These are phyloP conservation scores for Groenewaldozyma tartarivorans DNA, from an alignment of 805 yeast species.

Conservation along the genomic window DNA sequence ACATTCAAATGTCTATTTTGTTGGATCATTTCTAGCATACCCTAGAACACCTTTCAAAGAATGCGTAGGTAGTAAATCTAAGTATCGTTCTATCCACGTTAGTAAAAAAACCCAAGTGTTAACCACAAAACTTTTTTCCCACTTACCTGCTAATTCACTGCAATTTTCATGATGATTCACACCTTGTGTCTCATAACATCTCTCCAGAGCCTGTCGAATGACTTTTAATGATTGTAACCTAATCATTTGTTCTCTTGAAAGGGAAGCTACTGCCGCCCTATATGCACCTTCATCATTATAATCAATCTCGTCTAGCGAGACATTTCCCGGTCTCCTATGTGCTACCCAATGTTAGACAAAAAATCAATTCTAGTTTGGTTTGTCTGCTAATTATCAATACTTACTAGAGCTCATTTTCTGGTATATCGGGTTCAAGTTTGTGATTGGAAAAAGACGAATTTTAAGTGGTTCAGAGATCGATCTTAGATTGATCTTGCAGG, in stretches of 20 bases:
- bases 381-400: too few relatives aligned
- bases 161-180: conserved; percentile 72
- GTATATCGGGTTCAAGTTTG: not conserved
- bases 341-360: too few relatives aligned
- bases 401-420: not conserved
- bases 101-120: not conserved
- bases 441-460: not conserved
- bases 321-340: conserved; percentile 50
- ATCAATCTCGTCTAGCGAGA: conserved; percentile 76
- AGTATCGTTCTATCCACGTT: conserved; percentile 34
- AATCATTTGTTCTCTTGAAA: conserved; percentile 74
- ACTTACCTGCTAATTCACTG: conserved; percentile 61
- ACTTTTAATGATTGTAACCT: conserved; percentile 57
- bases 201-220: conserved; percentile 64
- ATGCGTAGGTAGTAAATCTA: conserved; percentile 65
- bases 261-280: conserved; percentile 63
- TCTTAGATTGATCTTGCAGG: too few relatives aligned
- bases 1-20: conserved; percentile 41
- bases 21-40: conserved; percentile 84
- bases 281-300: conserved; percentile 56
- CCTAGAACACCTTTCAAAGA: conserved; percentile 67
- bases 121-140: not conserved
- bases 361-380: too few relatives aligned
- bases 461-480: not conserved
- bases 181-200: conserved; percentile 53